Evolutionary conservation across 352 stramenopile species (phyloP).

Genomic region (Nothophytophthora sp.): DNA sequence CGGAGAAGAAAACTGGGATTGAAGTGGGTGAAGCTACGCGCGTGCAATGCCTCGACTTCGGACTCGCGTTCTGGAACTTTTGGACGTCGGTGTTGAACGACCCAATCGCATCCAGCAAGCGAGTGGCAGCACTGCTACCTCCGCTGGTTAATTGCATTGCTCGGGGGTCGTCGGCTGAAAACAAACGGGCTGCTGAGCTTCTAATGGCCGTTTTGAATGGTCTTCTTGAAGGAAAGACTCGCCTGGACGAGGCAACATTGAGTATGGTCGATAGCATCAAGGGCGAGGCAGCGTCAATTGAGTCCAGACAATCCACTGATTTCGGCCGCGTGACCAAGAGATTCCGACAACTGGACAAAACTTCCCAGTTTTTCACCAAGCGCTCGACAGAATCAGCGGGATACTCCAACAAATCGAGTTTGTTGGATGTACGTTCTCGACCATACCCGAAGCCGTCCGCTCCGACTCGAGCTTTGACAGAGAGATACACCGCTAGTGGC

Average conservation of each 20-base stretch:
- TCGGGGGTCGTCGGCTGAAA: constrained; percentile 44
- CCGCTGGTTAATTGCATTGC: constrained; percentile 65
- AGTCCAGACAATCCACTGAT: constrained; percentile 67
- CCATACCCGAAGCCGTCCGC: constrained; percentile 25
- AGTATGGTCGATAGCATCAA: constrained; percentile 56
- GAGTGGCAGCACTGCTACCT: constrained; percentile 47
- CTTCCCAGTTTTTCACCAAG: constrained; percentile 55
- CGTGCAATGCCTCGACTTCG: constrained; percentile 76
- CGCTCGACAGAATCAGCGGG: constrained; percentile 18
- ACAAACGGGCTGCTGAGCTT: constrained; percentile 62
- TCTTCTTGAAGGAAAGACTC: constrained; percentile 52
- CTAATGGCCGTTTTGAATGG: constrained; percentile 65
- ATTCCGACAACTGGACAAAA: constrained; percentile 59
- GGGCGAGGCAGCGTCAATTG: constrained; percentile 41
- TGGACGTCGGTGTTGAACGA: constrained; percentile 60
- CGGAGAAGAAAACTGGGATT: constrained; percentile 10
- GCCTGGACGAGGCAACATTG: constrained; percentile 51
- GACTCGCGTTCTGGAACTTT: constrained; percentile 74
- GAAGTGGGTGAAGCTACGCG: constrained; percentile 49
- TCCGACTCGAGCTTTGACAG: constrained; percentile 8
- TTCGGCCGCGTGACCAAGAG: constrained; percentile 69
- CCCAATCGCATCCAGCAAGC: constrained; percentile 46
- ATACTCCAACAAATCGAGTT: constrained; percentile 9
- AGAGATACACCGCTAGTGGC: constrained; percentile 16
- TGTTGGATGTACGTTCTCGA: constrained; percentile 21